These are phyloP conservation scores for Cystofilobasidium ferigula DNA, from an alignment of 768 basidiomycete species.

Conservation along the genomic window DNA sequence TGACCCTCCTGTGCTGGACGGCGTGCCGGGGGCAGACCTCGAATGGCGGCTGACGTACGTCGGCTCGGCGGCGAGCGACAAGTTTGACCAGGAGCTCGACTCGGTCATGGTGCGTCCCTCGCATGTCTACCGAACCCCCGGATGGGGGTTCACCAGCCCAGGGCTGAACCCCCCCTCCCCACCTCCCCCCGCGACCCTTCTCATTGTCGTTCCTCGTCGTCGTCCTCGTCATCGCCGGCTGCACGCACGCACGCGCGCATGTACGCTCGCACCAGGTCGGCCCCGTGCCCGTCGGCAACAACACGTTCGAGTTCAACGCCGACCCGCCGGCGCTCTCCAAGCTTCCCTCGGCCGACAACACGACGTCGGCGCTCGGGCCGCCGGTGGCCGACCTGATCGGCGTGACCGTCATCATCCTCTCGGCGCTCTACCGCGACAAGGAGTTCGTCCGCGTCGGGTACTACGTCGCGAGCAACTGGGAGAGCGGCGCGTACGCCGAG, in stretches of 20 bases:
- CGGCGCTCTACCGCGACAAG: conserved; percentile 88
- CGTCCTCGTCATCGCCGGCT: not conserved
- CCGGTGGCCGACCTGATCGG: conserved; percentile 63
- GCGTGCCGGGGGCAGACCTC: conserved; percentile 51
- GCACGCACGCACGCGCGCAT: not conserved
- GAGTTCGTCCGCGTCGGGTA: conserved; percentile 99
- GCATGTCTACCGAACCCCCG: no score
- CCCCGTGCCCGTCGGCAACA: conserved; percentile 90
- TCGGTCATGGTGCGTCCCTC: conserved; percentile 55
- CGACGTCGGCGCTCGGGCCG: conserved; percentile 69
- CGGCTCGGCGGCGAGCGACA: conserved; percentile 79
- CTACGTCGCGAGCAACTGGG: conserved; percentile 98
- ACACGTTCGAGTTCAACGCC: conserved; percentile 93
- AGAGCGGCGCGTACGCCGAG: conserved; percentile 56
- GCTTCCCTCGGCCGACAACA: conserved; percentile 59
- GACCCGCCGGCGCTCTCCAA: conserved; percentile 68
- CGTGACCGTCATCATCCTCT: conserved; percentile 92
- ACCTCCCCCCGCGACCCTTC: not conserved
- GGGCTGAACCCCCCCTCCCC: not conserved
- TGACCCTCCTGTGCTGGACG: conserved; percentile 1
- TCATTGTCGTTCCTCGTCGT: not conserved
- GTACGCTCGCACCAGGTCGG: conserved; percentile 49
- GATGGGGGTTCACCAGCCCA: no score
- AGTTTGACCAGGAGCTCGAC: conserved; percentile 92
- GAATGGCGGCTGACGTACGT: conserved; percentile 98